Percentiles rank a stretch among this genome's conserved stretches.
These are phyloP conservation scores for Fragaria ananassa DNA, from an alignment of 306 rosid genomes.

Conservation along the genomic window DNA sequence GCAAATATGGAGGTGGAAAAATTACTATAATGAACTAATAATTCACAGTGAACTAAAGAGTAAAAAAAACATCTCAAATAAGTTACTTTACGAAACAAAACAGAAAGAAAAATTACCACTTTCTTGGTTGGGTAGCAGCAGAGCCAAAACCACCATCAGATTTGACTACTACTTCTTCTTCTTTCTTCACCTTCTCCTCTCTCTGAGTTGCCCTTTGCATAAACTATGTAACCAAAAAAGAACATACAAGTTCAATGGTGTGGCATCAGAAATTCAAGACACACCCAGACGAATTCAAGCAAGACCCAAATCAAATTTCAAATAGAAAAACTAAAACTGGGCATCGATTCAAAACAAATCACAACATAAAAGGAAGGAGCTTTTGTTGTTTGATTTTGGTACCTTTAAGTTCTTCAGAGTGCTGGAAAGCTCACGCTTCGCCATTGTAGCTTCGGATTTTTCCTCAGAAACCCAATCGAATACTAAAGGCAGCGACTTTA, in stretches of 20 bases:
- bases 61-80: neutral
- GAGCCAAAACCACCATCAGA: conserved; percentile 41
- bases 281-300: conserved; percentile 9
- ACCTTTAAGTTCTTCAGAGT: conserved; percentile 84
- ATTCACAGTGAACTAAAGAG: neutral
- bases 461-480: neutral
- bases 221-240: conserved; percentile 40
- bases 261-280: neutral
- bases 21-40: neutral
- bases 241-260: neutral
- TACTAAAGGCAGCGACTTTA: conserved; percentile 12
- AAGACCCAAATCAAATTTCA: neutral
- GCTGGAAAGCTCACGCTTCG: conserved; percentile 70
- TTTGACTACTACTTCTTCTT: conserved; percentile 55
- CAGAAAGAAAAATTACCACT: conserved; percentile 49
- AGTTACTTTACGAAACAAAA: neutral
- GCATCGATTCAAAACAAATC: neutral
- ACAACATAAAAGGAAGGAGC: neutral
- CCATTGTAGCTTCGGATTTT: conserved; percentile 31
- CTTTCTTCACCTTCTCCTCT: conserved; percentile 59
- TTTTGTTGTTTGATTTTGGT: neutral
- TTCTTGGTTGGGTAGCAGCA: conserved; percentile 30
- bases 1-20: neutral
- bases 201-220: conserved; percentile 81
- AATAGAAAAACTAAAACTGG: neutral